Evolutionary conservation across 352 stramenopile genomes (phyloP), one percentile per base, ranked within the genome.

Genomic region (Elongisporangium senticosum): DNA sequence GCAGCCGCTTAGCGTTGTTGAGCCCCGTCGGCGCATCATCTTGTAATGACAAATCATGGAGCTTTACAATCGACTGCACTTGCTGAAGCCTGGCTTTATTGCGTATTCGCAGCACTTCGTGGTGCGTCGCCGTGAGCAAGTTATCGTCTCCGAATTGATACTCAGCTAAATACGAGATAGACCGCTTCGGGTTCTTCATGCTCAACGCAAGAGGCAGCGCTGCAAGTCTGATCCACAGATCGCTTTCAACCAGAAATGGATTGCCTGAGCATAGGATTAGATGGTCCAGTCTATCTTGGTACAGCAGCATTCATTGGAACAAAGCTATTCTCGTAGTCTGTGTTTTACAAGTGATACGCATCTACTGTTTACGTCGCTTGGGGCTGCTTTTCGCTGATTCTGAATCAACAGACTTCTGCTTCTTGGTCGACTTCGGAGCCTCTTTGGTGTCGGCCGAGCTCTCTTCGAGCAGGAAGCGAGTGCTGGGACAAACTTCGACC

Each of bases 91-190:
- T 67, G n/a, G 66, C 67, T 51, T 79, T 64, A 56, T 83, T 74
- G 43, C 71, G 70, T n/a, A 80, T 55, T 0, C 75, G 70, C 21
- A 67, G 61, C 43, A 84, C 71, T 52, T 89, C 73, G 11, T 74
- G 59, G 56, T 71, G 68, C 15, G 65, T 75, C 24, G 75, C 71
- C 7, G 77, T 89, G 54, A 89, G 57, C 21, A 87, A 52, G 40
- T 87, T 89, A 33, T 82, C 74, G 6, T 86, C 75, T 3, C 65
- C 77, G 57, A 83, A 89, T 43, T 84, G 69, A 59, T 89, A 89
- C 53, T 89, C 79, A 11, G 77, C 75, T 14, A 77, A 59, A 57
- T 83, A 89, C 26, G 79, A 61, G 49, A 89, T 58, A 21, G 71
- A 68, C 3, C 64, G 67, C 53, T 74, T 75, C 13, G 75, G 69